phyloP scores from a whole-genome alignment of 2,329 filamentous ascomycete species.

The Chaetoscypha palmicola region DNA sequence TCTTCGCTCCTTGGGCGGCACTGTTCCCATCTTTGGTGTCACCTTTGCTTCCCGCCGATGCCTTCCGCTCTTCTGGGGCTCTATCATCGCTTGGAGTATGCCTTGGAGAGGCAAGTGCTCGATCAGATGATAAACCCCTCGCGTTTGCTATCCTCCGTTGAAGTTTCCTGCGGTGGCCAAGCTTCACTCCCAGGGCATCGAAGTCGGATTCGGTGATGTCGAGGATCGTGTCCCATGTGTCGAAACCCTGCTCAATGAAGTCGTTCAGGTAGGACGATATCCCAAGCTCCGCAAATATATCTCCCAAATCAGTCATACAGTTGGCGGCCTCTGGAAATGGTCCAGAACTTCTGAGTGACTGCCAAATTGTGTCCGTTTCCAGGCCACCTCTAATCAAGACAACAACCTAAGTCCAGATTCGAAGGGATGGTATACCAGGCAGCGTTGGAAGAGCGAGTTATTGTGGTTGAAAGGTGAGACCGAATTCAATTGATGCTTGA shows the following conservation, averaged over 20 bases:
- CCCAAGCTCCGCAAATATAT: conserved; percentile 69
- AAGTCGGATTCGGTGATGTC: conserved; percentile 81
- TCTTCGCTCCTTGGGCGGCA: conserved; percentile 45
- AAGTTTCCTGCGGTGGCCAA: conserved; percentile 79
- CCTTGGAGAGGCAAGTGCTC: conserved; percentile 31
- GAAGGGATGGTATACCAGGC: too few relatives aligned
- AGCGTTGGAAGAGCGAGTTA: too few relatives aligned
- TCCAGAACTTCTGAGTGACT: conserved; percentile 24
- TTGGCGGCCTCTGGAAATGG: conserved; percentile 29
- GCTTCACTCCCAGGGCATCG: conserved; percentile 67
- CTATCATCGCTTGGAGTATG: conserved; percentile 50
- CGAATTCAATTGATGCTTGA: too few relatives aligned
- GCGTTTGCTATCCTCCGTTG: conserved; percentile 74
- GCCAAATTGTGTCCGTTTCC: too few relatives aligned
- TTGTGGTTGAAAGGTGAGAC: too few relatives aligned
- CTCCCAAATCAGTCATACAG: conserved; percentile 48
- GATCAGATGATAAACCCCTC: conserved; percentile 45
- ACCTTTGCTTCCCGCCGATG: conserved; percentile 37
- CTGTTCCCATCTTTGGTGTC: conserved; percentile 40
- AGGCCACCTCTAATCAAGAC: too few relatives aligned
- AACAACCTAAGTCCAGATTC: too few relatives aligned
- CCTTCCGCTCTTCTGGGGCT: conserved; percentile 47
- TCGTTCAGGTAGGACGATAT: conserved; percentile 68
- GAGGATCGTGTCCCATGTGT: conserved; percentile 75
- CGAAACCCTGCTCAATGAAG: conserved; percentile 74